Evolutionary conservation across 495 filamentous ascomycete genomes (phyloP), one percentile per base, ranked within the genome.

Genomic region (Xylona heveae): DNA sequence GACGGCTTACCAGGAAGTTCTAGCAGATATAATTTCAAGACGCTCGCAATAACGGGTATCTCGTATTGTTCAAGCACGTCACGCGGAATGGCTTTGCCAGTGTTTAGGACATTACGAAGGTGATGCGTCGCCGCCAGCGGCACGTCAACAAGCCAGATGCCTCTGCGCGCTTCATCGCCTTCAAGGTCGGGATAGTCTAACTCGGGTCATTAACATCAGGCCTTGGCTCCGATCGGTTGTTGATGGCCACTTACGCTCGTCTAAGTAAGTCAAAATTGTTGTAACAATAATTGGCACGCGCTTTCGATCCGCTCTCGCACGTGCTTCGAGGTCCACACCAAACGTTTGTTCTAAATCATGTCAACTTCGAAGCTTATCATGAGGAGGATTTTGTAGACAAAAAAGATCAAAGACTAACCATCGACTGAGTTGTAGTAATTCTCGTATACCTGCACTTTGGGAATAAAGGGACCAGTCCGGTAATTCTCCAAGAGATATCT

Each of bases 351-450:
- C 85, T 72, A 31, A n/a, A n/a, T n/a, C n/a, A n/a, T n/a, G n/a
- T n/a, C n/a, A n/a, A n/a, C n/a, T n/a, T n/a, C n/a, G 21, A 9
- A 27, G 29, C 15, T 25, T 6, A 23, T 4, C 26, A n/a, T 14
- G 25, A 21, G 12, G 12, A n/a, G 13, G 13, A 19, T 8, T 24
- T 29, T 15, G 31, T 20, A 24, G 3, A 1, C 19, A 9, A 22
- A n/a, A n/a, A n/a, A n/a, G n/a, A n/a, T n/a, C n/a, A n/a, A n/a
- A n/a, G n/a, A 23, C 47, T 35, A 49, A 73, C 68, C 70, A 55
- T 93, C 88, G 5, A 91, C 83, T 29, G 78, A 80, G 42, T 93
- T 93, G 55, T 99, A 99, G 53, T 99, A 99, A 52, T 93, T 95
- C 57, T 99, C 88, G 52, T 95, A 99, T 3, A 74, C 68, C 31